Evolutionary conservation across 2,329 filamentous ascomycete species (phyloP), one percentile per base, ranked within the genome.

Genomic region (Verticillium nubilum): DNA sequence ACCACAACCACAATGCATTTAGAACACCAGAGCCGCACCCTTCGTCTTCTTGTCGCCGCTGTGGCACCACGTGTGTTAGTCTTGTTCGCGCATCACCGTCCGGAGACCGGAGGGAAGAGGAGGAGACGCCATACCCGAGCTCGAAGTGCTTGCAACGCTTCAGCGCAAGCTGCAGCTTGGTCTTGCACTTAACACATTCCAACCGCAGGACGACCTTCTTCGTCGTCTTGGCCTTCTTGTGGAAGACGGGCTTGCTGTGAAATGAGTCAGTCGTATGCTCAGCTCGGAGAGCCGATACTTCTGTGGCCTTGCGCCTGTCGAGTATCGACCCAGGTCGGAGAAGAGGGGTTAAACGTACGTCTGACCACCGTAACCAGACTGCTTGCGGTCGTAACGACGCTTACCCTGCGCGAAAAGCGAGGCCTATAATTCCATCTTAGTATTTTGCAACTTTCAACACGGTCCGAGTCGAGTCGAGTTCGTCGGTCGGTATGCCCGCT

Each of bases 41-140:
- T 99, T 99, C 74, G 95, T 99, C 92, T 99, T 99, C 93, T 99
- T 99, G 90, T 99, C 95, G 88, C 95, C 95, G 89, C 95, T 96
- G 72, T 73, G 69, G 60, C 66, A 62, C 65, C 23, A 31, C 9
- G 52, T 13, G 15, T 28, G 52, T 53, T 53, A 53, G 52, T 10
- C 13, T 7, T 12, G 15, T 27, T 28, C 52, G 27, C 52, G n/a
- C 25, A 29, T 9, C 15, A 12, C 7, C 17, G 37, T 42, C 10
- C 4, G 7, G 26, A 4, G 57, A 63, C n/a, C 42, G 28, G 17
- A 58, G 61, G 57, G 31, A 31, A 42, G 5, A 42, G 33, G 37
- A 17, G 19, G 10, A 63, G 42, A n/a, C n/a, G 66, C 87, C 91
- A 67, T 92, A 96, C 91, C 92, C 95, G 76, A 99, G 85, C 86